These are phyloP conservation scores for Mesembryanthemum crystallinum DNA, from an alignment of 148 eudicot species.

Conservation along the genomic window DNA sequence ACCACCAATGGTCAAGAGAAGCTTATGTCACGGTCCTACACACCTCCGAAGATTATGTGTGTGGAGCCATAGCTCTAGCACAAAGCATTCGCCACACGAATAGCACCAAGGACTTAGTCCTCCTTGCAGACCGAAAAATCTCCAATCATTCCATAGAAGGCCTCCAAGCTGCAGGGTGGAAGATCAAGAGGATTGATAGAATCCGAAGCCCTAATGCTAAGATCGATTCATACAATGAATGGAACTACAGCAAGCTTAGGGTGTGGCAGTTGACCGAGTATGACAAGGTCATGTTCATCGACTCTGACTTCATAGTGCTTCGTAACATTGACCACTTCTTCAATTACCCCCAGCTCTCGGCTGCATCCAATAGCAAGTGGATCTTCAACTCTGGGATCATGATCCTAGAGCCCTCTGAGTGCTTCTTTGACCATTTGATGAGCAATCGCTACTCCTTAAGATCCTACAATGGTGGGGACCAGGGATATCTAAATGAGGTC, in stretches of 20 bases:
- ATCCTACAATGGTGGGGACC: constrained; percentile 95
- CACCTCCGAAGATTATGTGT: constrained; percentile 65
- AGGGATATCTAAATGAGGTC: constrained; percentile 85
- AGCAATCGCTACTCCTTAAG: constrained; percentile 25
- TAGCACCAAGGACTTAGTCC: constrained; percentile 61
- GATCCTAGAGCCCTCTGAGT: constrained; percentile 65
- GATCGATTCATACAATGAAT: constrained; percentile 48
- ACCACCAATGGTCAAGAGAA: constrained; percentile 33
- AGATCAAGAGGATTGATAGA: constrained; percentile 42
- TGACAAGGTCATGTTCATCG: constrained; percentile 63
- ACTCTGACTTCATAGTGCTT: constrained; percentile 55
- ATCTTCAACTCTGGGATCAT: constrained; percentile 71
- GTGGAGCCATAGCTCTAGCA: constrained; percentile 80
- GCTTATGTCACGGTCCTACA: constrained; percentile 80
- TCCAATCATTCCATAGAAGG: constrained; percentile 44
- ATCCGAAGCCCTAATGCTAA: constrained; percentile 54
- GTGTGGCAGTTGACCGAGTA: constrained; percentile 64
- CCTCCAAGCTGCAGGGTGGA: constrained; percentile 64
- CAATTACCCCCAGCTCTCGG: constrained; percentile 52
- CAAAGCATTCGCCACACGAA: constrained; percentile 63
- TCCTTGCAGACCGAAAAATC: constrained; percentile 57
- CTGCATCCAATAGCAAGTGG: constrained; percentile 39
- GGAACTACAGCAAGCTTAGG: constrained; percentile 80
- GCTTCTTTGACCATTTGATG: constrained; percentile 55
- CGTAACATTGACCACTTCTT: constrained; percentile 57